Conservation (phyloP, 352 stramenopile species). For the Aphanomyces invadans region DNA sequence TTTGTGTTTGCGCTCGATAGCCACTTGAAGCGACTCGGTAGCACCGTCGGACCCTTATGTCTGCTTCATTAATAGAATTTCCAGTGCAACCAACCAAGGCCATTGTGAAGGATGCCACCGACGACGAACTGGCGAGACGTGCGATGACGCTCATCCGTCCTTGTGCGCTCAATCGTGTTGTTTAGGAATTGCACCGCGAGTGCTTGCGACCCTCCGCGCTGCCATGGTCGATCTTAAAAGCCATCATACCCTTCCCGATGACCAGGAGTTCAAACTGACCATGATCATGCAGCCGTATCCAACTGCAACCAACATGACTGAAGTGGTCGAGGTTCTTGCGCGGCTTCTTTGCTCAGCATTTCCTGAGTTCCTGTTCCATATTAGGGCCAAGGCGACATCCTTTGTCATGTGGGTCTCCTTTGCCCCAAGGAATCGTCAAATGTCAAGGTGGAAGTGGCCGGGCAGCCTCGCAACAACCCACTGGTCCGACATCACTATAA, state of each 20-base stretch:
- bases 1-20: conserved; percentile 74
- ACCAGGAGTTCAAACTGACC: conserved; percentile 80
- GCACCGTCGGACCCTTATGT: conserved; percentile 8
- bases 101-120: conserved; percentile 34
- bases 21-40: conserved; percentile 69
- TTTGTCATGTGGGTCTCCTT: conserved; percentile 69
- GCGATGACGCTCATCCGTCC: neutral
- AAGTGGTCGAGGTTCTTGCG: conserved; percentile 6
- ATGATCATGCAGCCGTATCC: conserved; percentile 46
- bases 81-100: conserved; percentile 66
- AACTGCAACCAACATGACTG: conserved; percentile 5
- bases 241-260: conserved; percentile 33
- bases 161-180: conserved; percentile 33
- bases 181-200: conserved; percentile 39
- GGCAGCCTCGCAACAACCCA: conserved; percentile 63
- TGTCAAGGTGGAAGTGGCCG: conserved; percentile 65
- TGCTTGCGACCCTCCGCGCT: conserved; percentile 52
- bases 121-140: conserved; percentile 27
- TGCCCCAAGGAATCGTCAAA: conserved; percentile 43
- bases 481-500: no score
- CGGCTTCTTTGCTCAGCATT: neutral
- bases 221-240: conserved; percentile 57
- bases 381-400: conserved; percentile 39
- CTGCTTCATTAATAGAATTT: neutral
- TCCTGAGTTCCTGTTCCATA: conserved; percentile 26